Evolutionary conservation across 805 yeast species (phyloP), one percentile per base, ranked within the genome.

Genomic region (Starmera amethionina): DNA sequence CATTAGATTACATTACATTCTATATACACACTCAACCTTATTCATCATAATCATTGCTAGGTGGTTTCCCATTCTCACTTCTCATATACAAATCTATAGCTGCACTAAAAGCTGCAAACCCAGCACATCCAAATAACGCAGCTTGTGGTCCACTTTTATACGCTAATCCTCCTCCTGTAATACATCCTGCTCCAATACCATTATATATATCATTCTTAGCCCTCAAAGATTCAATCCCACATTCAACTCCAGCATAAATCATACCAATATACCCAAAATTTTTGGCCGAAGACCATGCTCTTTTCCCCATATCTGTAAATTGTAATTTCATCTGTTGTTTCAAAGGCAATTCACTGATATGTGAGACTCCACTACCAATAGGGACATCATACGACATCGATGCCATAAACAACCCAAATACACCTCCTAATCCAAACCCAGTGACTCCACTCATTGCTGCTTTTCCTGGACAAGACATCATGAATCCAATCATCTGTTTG

Each of bases 131-230:
- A 43, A 89, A 59, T 22, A 79, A 52, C 0, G 96, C 93, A 27
- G 95, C 94, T 52, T 81, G 88, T 1, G 98, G 98, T 1, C 98
- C 98, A 37, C 93, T 77, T 56, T 83, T 86, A 50, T 84, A 73
- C 2, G 97, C 95, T 39, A 93, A 71, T 0, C 96, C 97, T 30
- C 96, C 98, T 35, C 98, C 98, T 1, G 98, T 93, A 31, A 90
- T 68, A 63, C 97, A 93, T 2, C 98, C 98, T 4, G 97, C 97
- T 35, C 77, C 72, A 3, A 86, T 77, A 35, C 97, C 96, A 58
- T 93, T 93, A 64, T 81, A 87, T 10, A 90, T 75, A 60, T 93
- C 98, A 54, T 83, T 88, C 54, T 85, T 88, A 2, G 95, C 97
- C 52, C 97, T 71, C 39, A 77, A 53, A 27, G 93, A 77, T 59